Conservation (phyloP, 2,329 filamentous ascomycete genomes). For the Beauveria sp. region DNA sequence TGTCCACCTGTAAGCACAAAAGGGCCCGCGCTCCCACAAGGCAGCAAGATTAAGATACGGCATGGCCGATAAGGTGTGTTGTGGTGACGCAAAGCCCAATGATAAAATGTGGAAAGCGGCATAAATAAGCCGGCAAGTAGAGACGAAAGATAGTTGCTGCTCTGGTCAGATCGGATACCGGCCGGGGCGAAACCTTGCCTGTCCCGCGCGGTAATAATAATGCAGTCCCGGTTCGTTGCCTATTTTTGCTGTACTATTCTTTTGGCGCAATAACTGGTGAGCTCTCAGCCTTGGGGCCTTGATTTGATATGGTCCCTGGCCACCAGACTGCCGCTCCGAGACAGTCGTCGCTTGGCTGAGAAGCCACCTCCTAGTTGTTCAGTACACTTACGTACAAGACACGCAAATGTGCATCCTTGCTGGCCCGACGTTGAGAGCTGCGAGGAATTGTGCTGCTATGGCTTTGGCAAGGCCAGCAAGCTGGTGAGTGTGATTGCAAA, state of each 20-base stretch:
- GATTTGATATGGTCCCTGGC: not conserved
- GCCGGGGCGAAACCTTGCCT: not conserved
- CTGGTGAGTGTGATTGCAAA: too few species aligned
- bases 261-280: not conserved
- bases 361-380: not conserved
- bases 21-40: not conserved
- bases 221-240: not conserved
- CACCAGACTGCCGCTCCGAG: not conserved
- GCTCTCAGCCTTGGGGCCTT: not conserved
- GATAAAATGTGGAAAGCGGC: not conserved
- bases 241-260: not conserved
- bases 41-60: conserved; percentile 6
- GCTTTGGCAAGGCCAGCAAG: not conserved
- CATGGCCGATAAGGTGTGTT: conserved; percentile 3
- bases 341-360: not conserved
- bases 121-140: not conserved
- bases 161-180: conserved; percentile 5
- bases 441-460: not conserved
- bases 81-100: not conserved
- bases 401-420: not conserved
- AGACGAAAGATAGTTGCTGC: not conserved
- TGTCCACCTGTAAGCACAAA: not conserved
- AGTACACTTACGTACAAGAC: not conserved
- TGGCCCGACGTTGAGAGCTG: not conserved
- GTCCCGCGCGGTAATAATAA: not conserved